phyloP scores from a whole-genome alignment of 331 rosid genomes.

The Quercus lobata region DNA sequence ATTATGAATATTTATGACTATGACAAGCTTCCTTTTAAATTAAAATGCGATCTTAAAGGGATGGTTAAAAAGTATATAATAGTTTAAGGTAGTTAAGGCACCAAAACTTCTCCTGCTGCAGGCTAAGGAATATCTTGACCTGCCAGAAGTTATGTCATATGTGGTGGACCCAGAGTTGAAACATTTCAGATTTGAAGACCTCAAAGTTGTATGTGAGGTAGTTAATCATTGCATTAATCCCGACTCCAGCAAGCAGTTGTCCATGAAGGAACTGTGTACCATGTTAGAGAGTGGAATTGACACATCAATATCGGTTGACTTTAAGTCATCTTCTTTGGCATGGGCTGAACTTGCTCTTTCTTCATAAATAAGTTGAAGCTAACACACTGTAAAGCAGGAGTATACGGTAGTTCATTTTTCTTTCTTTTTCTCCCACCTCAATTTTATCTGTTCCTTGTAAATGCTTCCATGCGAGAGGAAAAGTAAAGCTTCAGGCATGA shows the following conservation, averaged over 20 bases:
- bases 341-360: slow-evolving; percentile 97
- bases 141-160: slow-evolving; percentile 69
- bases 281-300: slow-evolving; percentile 82
- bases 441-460: slow-evolving; percentile 41
- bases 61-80: neutral
- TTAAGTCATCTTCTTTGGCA: slow-evolving; percentile 82
- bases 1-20: neutral
- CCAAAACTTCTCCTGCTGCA: slow-evolving; percentile 29
- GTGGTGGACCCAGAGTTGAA: slow-evolving; percentile 86
- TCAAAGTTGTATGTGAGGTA: slow-evolving; percentile 75
- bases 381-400: slow-evolving; percentile 54
- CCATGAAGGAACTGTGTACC: slow-evolving; percentile 65
- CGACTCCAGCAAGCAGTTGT: slow-evolving; percentile 48
- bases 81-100: neutral
- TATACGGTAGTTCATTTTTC: slow-evolving; percentile 27
- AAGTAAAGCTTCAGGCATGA: slow-evolving; percentile 28
- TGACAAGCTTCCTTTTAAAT: neutral
- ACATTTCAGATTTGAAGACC: slow-evolving; percentile 67
- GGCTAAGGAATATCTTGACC: slow-evolving; percentile 88
- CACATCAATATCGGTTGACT: slow-evolving; percentile 62
- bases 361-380: slow-evolving; percentile 43
- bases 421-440: slow-evolving; percentile 1
- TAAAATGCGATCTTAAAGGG: neutral
- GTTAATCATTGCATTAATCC: slow-evolving; percentile 64
- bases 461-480: slow-evolving; percentile 38